Conservation (phyloP, 2,329 filamentous ascomycete species). For the Elsinoe ampelina region DNA sequence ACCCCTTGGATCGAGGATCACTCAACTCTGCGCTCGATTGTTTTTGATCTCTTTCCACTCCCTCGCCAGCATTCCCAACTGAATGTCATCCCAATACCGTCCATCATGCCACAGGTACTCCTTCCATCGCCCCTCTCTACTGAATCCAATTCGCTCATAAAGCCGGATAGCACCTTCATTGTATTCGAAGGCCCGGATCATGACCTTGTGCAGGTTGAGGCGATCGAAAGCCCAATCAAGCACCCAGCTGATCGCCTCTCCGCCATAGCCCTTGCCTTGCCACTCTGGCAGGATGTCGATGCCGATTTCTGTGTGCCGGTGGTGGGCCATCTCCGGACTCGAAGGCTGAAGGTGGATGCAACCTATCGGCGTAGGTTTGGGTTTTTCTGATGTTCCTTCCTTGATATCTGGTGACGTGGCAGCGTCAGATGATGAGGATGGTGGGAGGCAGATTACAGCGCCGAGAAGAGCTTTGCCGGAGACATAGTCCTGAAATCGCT, state of each 20-base stretch:
- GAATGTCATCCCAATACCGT: slow-evolving; percentile 27
- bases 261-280: slow-evolving; percentile 38
- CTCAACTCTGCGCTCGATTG: neutral
- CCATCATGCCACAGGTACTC: slow-evolving; percentile 38
- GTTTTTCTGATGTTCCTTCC: neutral
- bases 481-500: neutral
- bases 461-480: slow-evolving; percentile 23
- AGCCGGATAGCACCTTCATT: slow-evolving; percentile 36
- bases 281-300: slow-evolving; percentile 29
- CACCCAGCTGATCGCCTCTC: slow-evolving; percentile 40
- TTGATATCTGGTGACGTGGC: neutral
- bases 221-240: slow-evolving; percentile 39
- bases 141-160: slow-evolving; percentile 40
- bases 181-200: slow-evolving; percentile 33
- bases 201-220: slow-evolving; percentile 38
- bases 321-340: slow-evolving; percentile 23
- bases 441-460: slow-evolving; percentile 31
- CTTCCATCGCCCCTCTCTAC: slow-evolving; percentile 34
- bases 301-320: slow-evolving; percentile 35
- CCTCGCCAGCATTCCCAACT: slow-evolving; percentile 31
- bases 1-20: no score
- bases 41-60: slow-evolving; percentile 28
- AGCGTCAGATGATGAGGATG: neutral
- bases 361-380: slow-evolving; percentile 26
- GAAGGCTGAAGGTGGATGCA: slow-evolving; percentile 19